phyloP scores from a whole-genome alignment of 352 stramenopile species.

The Phytophthora pluvialis region DNA sequence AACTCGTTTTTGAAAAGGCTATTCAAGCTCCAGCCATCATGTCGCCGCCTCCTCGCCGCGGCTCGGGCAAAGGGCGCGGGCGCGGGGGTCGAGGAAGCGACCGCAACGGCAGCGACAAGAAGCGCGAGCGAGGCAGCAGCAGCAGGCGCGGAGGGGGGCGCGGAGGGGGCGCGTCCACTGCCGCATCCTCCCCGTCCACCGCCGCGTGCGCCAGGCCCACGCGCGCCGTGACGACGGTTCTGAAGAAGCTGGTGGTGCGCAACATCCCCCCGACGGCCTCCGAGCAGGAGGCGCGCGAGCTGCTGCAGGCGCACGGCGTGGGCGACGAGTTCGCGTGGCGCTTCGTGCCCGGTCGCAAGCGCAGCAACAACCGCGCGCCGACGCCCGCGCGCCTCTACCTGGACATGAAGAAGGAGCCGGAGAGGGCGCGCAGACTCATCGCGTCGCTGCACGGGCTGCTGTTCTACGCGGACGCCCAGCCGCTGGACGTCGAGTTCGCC shows the following conservation, averaged over 20 bases:
- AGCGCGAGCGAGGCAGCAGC: constrained; percentile 32
- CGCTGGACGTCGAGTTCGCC: constrained; percentile 73
- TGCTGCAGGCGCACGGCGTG: constrained; percentile 52
- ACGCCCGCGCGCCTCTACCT: constrained; percentile 68
- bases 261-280: constrained; percentile 62
- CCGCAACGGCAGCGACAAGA: constrained; percentile 30
- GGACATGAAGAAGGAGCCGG: constrained; percentile 74
- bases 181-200: constrained; percentile 13
- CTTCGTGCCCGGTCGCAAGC: constrained; percentile 63
- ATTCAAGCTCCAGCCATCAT: constrained; percentile 31
- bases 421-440: constrained; percentile 58
- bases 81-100: constrained; percentile 25
- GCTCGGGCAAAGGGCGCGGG: constrained; percentile 38
- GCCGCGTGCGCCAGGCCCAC: constrained; percentile 34
- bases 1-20: neutral
- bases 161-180: constrained; percentile 9
- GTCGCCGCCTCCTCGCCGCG: constrained; percentile 36
- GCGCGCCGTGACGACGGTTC: constrained; percentile 50
- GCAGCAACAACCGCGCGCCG: constrained; percentile 59
- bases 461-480: constrained; percentile 28
- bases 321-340: constrained; percentile 57
- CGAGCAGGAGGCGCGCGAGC: constrained; percentile 42
- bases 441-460: constrained; percentile 55
- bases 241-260: constrained; percentile 74
- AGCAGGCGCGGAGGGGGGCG: constrained; percentile 22